A percentile compares a stretch with the other conserved stretches of the same genome.
These are phyloP conservation scores for Camelina sativa DNA, from an alignment of 345 rosid species.

Conservation along the genomic window DNA sequence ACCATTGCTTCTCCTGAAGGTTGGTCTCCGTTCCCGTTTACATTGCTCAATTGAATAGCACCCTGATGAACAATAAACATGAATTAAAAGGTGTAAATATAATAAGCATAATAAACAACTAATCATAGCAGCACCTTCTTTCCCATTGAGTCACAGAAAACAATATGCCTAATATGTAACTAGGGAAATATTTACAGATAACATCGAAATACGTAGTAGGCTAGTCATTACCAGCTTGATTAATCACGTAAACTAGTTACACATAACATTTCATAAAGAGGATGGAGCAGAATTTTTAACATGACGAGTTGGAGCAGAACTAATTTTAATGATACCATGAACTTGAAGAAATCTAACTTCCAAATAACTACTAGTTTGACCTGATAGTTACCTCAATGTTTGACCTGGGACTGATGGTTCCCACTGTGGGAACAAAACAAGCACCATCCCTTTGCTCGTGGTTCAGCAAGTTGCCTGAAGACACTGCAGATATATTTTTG, in stretches of 20 bases:
- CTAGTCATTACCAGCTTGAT: slow-evolving; percentile 8
- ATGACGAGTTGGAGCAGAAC: slow-evolving; percentile 6
- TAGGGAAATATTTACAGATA: slow-evolving; percentile 11
- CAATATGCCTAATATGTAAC: neutral
- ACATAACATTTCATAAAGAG: slow-evolving; percentile 14
- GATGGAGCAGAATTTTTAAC: slow-evolving; percentile 3
- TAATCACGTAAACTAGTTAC: slow-evolving; percentile 7
- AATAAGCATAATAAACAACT: neutral
- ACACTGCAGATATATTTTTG: slow-evolving; percentile 27
- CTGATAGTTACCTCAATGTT: slow-evolving; percentile 35
- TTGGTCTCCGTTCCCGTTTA: slow-evolving; percentile 51
- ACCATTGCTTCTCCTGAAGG: slow-evolving; percentile 48
- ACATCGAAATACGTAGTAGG: neutral
- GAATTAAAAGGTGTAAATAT: slow-evolving; percentile 10
- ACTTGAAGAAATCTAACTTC: neutral
- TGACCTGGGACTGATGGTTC: slow-evolving; percentile 29
- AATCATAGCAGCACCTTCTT: neutral
- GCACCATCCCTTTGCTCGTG: slow-evolving; percentile 43
- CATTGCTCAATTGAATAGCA: slow-evolving; percentile 47
- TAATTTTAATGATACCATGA: slow-evolving; percentile 26
- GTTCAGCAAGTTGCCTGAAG: slow-evolving; percentile 32
- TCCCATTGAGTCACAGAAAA: neutral
- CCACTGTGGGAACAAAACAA: slow-evolving; percentile 37
- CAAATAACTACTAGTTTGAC: slow-evolving; percentile 15
- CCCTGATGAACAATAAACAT: slow-evolving; percentile 52